phyloP scores from a whole-genome alignment of 208 protist genomes.

The Leptomonas pyrrhocoris region DNA sequence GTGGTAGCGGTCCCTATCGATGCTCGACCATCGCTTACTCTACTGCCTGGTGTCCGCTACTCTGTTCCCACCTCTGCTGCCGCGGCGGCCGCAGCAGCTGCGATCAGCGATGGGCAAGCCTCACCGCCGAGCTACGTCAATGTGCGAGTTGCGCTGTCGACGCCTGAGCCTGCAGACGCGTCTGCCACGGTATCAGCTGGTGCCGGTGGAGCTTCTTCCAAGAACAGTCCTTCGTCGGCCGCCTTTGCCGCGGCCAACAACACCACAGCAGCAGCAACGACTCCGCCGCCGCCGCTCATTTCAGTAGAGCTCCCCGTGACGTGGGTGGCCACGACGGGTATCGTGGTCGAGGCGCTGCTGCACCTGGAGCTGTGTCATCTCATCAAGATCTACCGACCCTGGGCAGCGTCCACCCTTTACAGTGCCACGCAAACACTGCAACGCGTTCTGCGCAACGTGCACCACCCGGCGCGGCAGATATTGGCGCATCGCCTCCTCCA shows the following conservation, averaged over 20 bases:
- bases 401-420: slow-evolving; percentile 50
- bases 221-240: not conserved
- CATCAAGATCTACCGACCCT: slow-evolving; percentile 51
- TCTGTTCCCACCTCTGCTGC: slow-evolving; percentile 25
- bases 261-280: not conserved
- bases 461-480: slow-evolving; percentile 45
- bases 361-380: slow-evolving; percentile 66
- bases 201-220: not conserved
- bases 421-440: slow-evolving; percentile 42
- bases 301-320: slow-evolving; percentile 34
- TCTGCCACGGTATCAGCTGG: not conserved
- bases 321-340: slow-evolving; percentile 40
- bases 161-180: not conserved
- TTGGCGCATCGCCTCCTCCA: slow-evolving; percentile 32
- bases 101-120: slow-evolving; percentile 29
- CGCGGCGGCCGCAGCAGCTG: slow-evolving; percentile 13
- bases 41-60: slow-evolving; percentile 36
- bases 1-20: slow-evolving; percentile 31
- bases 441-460: slow-evolving; percentile 36
- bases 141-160: not conserved
- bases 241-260: not conserved
- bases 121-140: slow-evolving; percentile 23
- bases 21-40: not conserved
- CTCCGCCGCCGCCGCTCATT: slow-evolving; percentile 16
- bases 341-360: slow-evolving; percentile 69